Evolutionary conservation across 768 basidiomycete species (phyloP).

Genomic region (Collybia mongolica): DNA sequence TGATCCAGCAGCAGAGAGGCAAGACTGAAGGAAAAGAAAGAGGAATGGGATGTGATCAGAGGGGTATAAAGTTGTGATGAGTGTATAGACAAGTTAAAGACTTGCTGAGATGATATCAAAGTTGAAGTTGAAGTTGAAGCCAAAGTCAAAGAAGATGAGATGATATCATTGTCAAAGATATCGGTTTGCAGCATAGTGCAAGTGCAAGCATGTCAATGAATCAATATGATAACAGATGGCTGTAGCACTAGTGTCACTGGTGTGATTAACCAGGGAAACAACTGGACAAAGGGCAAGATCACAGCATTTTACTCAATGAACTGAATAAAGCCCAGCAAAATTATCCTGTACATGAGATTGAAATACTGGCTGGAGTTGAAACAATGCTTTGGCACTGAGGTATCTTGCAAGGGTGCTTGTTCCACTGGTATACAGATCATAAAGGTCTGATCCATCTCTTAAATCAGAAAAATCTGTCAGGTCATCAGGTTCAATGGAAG

Average conservation of each 20-base stretch:
- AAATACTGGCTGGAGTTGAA: conserved; percentile 36
- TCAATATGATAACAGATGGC: conserved; percentile 31
- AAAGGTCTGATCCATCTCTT: conserved; percentile 29
- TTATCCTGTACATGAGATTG: conserved; percentile 38
- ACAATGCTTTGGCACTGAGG: conserved; percentile 27
- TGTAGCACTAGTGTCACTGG: conserved; percentile 26
- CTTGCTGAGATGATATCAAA: too few species aligned
- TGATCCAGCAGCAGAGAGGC: too few species aligned
- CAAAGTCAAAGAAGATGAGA: too few species aligned
- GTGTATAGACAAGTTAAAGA: too few species aligned
- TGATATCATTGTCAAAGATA: too few species aligned
- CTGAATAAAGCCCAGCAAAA: conserved; percentile 32
- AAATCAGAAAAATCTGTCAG: conserved; percentile 32
- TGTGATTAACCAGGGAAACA: conserved; percentile 24
- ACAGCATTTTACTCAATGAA: conserved; percentile 32
- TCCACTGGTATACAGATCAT: conserved; percentile 33
- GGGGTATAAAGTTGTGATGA: too few species aligned
- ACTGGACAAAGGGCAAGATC: conserved; percentile 28
- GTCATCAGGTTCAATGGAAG: conserved; percentile 34
- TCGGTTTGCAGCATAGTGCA: too few species aligned
- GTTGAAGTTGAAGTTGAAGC: too few species aligned
- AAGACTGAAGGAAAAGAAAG: too few species aligned
- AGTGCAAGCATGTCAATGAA: too few species aligned
- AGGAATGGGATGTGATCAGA: too few species aligned
- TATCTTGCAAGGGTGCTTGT: conserved; percentile 25